These are phyloP conservation scores for Haematococcus lacustris DNA, from an alignment of 139 green algal genomes.

Conservation along the genomic window DNA sequence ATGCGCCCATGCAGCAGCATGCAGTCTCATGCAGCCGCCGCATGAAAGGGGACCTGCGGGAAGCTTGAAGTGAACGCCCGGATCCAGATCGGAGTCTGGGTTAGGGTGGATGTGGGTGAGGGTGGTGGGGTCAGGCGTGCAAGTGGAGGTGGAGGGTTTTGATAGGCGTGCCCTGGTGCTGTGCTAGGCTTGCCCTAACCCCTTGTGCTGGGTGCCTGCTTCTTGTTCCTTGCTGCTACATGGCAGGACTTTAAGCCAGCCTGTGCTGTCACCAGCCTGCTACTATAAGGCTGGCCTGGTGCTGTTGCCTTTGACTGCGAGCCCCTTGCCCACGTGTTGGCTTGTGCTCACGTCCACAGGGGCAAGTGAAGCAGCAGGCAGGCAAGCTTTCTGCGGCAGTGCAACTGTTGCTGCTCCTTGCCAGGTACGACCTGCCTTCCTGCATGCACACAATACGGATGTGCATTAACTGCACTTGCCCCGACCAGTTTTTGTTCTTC, in stretches of 20 bases:
- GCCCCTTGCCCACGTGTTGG: not conserved
- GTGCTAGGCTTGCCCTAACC: not conserved
- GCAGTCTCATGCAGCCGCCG: not conserved
- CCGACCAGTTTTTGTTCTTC: not conserved
- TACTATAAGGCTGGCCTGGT: not conserved
- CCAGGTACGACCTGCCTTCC: conserved; percentile 6
- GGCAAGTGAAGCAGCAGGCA: not conserved
- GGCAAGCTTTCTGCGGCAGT: conserved; percentile 27
- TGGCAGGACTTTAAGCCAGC: conserved; percentile 5
- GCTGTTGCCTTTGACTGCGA: not conserved
- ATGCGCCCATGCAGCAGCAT: not conserved
- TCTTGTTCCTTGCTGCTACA: not conserved
- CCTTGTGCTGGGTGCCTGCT: not conserved
- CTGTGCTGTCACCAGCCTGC: not conserved
- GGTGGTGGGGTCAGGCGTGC: not conserved
- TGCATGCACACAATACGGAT: not conserved
- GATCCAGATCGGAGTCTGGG: not conserved
- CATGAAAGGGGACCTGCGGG: not conserved
- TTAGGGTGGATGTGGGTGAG: not conserved
- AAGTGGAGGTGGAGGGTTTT: not conserved
- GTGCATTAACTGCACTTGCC: not conserved
- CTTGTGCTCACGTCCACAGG: not conserved
- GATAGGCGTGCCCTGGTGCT: not conserved
- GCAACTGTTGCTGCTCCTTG: conserved; percentile 51
- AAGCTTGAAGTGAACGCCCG: not conserved